Percentiles rank a stretch among this genome's conserved stretches.
These are phyloP conservation scores for Agaricus subrufescens DNA, from an alignment of 768 basidiomycete species.

Conservation along the genomic window DNA sequence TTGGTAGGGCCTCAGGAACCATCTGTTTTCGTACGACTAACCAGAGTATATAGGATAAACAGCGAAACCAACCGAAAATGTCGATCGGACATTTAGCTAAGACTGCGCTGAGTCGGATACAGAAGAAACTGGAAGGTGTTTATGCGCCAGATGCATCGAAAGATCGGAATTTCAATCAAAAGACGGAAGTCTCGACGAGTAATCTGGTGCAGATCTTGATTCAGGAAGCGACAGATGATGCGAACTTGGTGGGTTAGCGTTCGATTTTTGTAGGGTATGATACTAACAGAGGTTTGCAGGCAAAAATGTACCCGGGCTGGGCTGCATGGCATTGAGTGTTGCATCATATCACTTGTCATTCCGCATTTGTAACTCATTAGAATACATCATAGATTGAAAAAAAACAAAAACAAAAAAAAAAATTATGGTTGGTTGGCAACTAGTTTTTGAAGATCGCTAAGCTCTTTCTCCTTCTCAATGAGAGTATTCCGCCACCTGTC, in stretches of 20 bases:
- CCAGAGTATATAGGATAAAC: constrained; percentile 35
- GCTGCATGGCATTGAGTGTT: constrained; percentile 63
- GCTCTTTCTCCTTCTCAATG: constrained; percentile 79
- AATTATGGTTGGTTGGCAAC: constrained; percentile 21
- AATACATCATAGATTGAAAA: neutral
- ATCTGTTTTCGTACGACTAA: neutral
- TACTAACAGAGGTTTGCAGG: constrained; percentile 37
- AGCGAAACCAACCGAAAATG: constrained; percentile 40
- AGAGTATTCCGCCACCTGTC: constrained; percentile 65
- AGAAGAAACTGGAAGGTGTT: constrained; percentile 75
- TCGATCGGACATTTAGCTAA: constrained; percentile 65
- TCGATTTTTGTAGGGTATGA: neutral
- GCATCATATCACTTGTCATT: neutral
- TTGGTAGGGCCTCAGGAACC: constrained; percentile 31
- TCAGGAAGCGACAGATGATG: constrained; percentile 73
- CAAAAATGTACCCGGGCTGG: constrained; percentile 91
- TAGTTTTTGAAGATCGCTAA: constrained; percentile 63
- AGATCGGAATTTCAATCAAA: constrained; percentile 21
- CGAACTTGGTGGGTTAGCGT: constrained; percentile 50
- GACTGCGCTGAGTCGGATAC: constrained; percentile 74
- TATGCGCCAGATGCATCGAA: constrained; percentile 51
- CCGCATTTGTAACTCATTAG: neutral
- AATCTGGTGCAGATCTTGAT: constrained; percentile 91
- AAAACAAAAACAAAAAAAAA: neutral
- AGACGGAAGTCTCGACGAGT: constrained; percentile 64